Conservation (phyloP, 1,284 basidiomycete genomes). For the Heterobasidion occidentale region DNA sequence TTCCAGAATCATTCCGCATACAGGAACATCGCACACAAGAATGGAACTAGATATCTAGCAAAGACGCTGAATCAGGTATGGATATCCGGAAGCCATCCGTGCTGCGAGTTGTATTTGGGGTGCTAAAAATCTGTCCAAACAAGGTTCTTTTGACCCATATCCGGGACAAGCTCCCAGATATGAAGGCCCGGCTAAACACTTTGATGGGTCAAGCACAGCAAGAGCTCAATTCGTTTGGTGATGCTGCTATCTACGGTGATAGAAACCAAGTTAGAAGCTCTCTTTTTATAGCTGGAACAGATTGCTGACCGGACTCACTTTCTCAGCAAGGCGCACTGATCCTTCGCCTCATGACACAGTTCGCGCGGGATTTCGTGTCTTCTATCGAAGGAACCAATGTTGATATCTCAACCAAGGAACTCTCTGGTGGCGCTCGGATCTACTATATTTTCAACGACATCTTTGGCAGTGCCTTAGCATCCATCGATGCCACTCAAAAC, state of each 20-base stretch:
- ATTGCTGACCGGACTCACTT: not conserved
- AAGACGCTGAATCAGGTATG: slow-evolving; percentile 88
- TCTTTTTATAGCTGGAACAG: not conserved
- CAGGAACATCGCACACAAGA: slow-evolving; percentile 94
- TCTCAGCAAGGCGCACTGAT: slow-evolving; percentile 76
- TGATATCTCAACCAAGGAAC: slow-evolving; percentile 96
- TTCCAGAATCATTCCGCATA: slow-evolving; percentile 90
- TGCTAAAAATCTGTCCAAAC: not conserved
- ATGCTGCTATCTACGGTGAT: slow-evolving; percentile 89
- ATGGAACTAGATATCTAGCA: slow-evolving; percentile 92
- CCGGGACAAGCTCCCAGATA: slow-evolving; percentile 96
- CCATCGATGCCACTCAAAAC: slow-evolving; percentile 88
- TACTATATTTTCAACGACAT: slow-evolving; percentile 99
- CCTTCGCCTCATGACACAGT: slow-evolving; percentile 97
- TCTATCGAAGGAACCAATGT: slow-evolving; percentile 98
- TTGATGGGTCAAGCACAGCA: slow-evolving; percentile 99
- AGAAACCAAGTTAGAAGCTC: slow-evolving; percentile 63
- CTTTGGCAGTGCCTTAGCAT: slow-evolving; percentile 87
- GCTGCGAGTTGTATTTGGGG: not conserved
- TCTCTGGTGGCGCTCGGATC: slow-evolving; percentile 95
- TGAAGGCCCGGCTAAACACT: slow-evolving; percentile 98
- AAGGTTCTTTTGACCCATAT: slow-evolving; percentile 97
- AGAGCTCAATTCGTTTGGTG: slow-evolving; percentile 94
- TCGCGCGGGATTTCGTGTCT: slow-evolving; percentile 94
- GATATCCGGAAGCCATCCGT: not conserved